phyloP scores from a whole-genome alignment of 208 protist genomes.

The Trichomonas gallinae region DNA sequence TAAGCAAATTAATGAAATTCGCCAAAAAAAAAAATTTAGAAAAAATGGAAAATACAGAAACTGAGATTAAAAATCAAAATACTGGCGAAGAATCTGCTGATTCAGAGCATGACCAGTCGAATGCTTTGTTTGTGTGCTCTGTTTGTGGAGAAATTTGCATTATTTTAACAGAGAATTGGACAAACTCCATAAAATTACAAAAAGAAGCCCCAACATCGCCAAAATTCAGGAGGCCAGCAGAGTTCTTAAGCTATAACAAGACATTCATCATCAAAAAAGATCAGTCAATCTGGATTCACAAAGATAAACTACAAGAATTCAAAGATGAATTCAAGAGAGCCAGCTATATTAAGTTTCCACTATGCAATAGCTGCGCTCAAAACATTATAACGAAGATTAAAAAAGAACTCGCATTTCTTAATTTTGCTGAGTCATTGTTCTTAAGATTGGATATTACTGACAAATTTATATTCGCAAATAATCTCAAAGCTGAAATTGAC shows the following conservation, averaged over 20 bases:
- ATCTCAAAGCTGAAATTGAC: background rate
- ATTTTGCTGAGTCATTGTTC: background rate
- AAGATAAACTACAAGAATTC: background rate
- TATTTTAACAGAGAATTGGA: background rate
- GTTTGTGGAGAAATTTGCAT: background rate
- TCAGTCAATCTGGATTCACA: background rate
- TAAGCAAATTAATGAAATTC: too few species aligned
- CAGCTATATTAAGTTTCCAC: background rate
- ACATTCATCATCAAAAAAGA: background rate
- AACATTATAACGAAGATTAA: background rate
- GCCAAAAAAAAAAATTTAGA: too few species aligned
- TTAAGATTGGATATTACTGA: background rate
- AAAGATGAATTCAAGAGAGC: background rate
- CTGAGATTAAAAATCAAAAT: background rate
- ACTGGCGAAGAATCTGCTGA: background rate
- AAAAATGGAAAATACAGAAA: background rate
- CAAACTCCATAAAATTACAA: background rate
- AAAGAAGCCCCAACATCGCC: background rate
- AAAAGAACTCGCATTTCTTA: background rate
- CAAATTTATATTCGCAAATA: background rate
- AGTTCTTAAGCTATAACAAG: background rate
- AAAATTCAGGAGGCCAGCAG: background rate
- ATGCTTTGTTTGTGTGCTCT: background rate
- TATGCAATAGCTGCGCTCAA: background rate
- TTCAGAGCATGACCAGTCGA: background rate